phyloP scores from a whole-genome alignment of 106 monocot genomes.

The Dioscorea dumetorum region DNA sequence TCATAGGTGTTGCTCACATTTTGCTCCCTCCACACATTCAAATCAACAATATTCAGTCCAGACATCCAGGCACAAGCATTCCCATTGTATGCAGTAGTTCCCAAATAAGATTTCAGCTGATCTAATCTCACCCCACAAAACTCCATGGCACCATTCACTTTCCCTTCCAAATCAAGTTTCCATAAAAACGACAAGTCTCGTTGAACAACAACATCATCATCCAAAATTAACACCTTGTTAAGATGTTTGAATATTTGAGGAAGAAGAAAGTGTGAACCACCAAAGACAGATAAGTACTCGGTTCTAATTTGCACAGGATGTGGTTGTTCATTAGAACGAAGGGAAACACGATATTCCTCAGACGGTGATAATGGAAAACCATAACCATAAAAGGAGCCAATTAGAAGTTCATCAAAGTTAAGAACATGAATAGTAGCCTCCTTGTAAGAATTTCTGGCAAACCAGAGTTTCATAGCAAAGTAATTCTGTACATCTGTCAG shows the following conservation, averaged over 20 bases:
- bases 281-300: constrained; percentile 55
- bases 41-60: constrained; percentile 59
- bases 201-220: constrained; percentile 75
- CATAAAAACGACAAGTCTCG: constrained; percentile 50
- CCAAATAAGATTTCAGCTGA: constrained; percentile 35
- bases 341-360: constrained; percentile 68
- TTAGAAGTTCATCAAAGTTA: constrained; percentile 41
- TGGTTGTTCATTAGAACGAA: constrained; percentile 24
- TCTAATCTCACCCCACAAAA: constrained; percentile 42
- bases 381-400: constrained; percentile 2
- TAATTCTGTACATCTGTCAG: constrained; percentile 73
- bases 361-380: constrained; percentile 32
- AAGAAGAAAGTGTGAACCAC: constrained; percentile 65
- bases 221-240: constrained; percentile 50
- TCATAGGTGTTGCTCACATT: constrained; percentile 33
- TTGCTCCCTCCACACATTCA: constrained; percentile 61
- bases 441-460: constrained; percentile 42
- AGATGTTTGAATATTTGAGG: constrained; percentile 69
- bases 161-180: constrained; percentile 58
- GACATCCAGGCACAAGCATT: constrained; percentile 61
- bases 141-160: constrained; percentile 59
- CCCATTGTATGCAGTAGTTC: constrained; percentile 18
- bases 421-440: constrained; percentile 46
- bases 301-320: constrained; percentile 27
- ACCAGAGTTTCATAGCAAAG: constrained; percentile 83